phyloP scores from a whole-genome alignment of 2,329 filamentous ascomycete genomes.

The Cladophialophora bantiana region DNA sequence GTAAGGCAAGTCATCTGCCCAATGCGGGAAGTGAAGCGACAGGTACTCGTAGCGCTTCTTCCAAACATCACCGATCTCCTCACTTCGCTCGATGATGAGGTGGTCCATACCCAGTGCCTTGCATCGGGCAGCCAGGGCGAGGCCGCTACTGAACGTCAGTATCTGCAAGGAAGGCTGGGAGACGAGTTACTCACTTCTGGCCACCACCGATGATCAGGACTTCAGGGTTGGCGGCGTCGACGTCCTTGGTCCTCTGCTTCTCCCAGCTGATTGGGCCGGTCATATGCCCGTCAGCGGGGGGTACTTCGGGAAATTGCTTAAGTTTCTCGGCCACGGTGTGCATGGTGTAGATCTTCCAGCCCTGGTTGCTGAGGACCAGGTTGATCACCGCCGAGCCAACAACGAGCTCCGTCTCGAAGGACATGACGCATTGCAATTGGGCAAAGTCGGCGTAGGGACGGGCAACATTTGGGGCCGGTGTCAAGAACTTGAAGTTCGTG shows the following conservation, averaged over 20 bases:
- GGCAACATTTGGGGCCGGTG: slow-evolving; percentile 37
- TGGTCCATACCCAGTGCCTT: slow-evolving; percentile 42
- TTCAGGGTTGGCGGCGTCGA: slow-evolving; percentile 42
- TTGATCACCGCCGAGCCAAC: slow-evolving; percentile 45
- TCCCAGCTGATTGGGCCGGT: slow-evolving; percentile 46
- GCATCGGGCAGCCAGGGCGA: slow-evolving; percentile 41
- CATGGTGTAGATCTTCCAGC: slow-evolving; percentile 48
- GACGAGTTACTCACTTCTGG: slow-evolving; percentile 31
- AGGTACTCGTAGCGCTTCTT: slow-evolving; percentile 46
- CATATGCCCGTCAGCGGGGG: slow-evolving; percentile 46
- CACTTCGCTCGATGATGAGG: slow-evolving; percentile 44
- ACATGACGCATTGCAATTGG: slow-evolving; percentile 44
- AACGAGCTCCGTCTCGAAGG: slow-evolving; percentile 45
- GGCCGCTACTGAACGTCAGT: slow-evolving; percentile 32
- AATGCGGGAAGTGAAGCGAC: slow-evolving; percentile 45
- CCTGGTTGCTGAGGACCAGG: slow-evolving; percentile 44
- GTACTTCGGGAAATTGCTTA: slow-evolving; percentile 44
- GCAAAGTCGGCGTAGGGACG: slow-evolving; percentile 44
- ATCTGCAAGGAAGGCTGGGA: not conserved
- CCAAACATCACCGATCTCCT: slow-evolving; percentile 44
- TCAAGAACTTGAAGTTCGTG: slow-evolving; percentile 42
- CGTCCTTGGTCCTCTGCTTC: slow-evolving; percentile 41
- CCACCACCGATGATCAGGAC: slow-evolving; percentile 42
- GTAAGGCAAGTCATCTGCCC: slow-evolving; percentile 44
- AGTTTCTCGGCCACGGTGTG: slow-evolving; percentile 47